phyloP scores from a whole-genome alignment of 345 rosid species.

The Dipteronia dyeriana region DNA sequence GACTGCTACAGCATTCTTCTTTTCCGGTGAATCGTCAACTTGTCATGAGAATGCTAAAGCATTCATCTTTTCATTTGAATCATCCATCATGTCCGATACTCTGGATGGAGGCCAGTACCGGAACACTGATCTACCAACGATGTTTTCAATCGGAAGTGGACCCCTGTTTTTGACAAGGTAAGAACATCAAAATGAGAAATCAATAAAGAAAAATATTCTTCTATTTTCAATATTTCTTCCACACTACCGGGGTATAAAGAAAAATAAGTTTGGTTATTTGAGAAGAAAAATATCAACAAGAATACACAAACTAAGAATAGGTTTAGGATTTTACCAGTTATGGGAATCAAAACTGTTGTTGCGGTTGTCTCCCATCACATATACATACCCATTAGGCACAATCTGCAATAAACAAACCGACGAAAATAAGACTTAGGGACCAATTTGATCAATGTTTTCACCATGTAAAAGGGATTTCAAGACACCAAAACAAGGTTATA shows the following conservation, averaged over 20 bases:
- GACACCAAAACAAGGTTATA: not conserved
- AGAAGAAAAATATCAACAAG: not conserved
- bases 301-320: not conserved
- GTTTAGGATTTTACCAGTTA: constrained; percentile 55
- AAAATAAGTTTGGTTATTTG: not conserved
- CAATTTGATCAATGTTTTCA: not conserved
- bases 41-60: constrained; percentile 52
- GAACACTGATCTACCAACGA: constrained; percentile 70
- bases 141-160: constrained; percentile 69
- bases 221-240: not conserved
- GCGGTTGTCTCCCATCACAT: constrained; percentile 93
- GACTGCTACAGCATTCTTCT: constrained; percentile 38
- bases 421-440: not conserved
- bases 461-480: not conserved
- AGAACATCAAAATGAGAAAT: constrained; percentile 1
- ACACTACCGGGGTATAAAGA: not conserved
- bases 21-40: constrained; percentile 27
- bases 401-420: constrained; percentile 41
- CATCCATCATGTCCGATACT: constrained; percentile 58
- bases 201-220: not conserved
- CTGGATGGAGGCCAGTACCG: constrained; percentile 80
- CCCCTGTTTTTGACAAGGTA: constrained; percentile 53
- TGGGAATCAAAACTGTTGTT: constrained; percentile 92
- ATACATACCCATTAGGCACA: constrained; percentile 84
- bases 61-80: constrained; percentile 30